Percentiles rank a stretch among this genome's conserved stretches.
phyloP scores from a whole-genome alignment of 1,139 yeast genomes.

The Lodderomyces theae region DNA sequence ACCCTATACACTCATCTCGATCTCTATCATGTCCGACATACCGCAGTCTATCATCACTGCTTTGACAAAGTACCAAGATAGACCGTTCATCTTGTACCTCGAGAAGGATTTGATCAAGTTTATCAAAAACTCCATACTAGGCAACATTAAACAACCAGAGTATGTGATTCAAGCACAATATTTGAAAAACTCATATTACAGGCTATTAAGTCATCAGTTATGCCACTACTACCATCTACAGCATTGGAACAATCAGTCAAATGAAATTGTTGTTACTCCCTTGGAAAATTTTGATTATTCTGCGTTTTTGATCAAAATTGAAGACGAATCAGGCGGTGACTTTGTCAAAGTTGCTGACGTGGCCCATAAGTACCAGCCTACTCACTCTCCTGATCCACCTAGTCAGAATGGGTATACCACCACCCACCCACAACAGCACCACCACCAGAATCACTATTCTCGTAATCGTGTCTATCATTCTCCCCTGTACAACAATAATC shows the following conservation, averaged over 20 bases:
- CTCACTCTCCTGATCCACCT: conserved; percentile 7
- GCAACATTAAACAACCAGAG: conserved; percentile 14
- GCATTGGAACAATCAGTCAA: conserved; percentile 26
- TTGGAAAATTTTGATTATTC: conserved; percentile 19
- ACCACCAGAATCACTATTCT: too few relatives aligned
- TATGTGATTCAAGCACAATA: conserved; percentile 24
- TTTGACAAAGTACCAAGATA: conserved; percentile 45
- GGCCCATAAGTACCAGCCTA: conserved; percentile 13
- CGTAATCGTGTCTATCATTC: too few relatives aligned
- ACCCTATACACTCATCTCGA: too few relatives aligned
- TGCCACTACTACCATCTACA: conserved; percentile 61
- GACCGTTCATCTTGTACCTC: conserved; percentile 50
- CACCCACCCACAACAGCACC: neutral
- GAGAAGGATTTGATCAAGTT: conserved; percentile 49
- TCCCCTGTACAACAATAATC: neutral
- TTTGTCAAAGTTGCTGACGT: conserved; percentile 14
- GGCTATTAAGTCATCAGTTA: conserved; percentile 64
- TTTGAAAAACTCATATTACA: conserved; percentile 63
- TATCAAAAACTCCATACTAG: conserved; percentile 18
- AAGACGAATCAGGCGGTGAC: conserved; percentile 6
- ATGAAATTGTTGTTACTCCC: conserved; percentile 28
- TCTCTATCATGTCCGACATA: conserved; percentile 12
- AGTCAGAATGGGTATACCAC: neutral
- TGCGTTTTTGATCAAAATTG: conserved; percentile 12
- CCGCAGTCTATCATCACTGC: conserved; percentile 31